Evolutionary conservation across 306 rosid genomes (phyloP).

Genomic region (Vachellia pachyceras): DNA sequence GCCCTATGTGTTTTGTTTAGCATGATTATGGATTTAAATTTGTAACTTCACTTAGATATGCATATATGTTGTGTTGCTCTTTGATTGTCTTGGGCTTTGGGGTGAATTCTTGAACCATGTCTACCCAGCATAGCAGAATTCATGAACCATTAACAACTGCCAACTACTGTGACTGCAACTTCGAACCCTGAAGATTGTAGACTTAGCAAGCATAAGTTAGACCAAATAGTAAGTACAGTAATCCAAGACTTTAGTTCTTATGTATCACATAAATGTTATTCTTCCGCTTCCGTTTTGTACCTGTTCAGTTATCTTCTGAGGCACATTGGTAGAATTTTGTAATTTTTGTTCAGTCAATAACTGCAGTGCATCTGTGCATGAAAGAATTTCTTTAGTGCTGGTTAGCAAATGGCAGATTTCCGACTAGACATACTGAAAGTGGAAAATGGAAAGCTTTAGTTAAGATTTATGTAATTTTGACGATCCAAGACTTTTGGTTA

Average conservation of each 20-base stretch:
- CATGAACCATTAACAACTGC: neutral
- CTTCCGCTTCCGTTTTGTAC: neutral
- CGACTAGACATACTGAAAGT: neutral
- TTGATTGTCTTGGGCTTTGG: neutral
- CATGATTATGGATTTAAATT: neutral
- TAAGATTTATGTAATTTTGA: neutral
- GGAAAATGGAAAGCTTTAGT: neutral
- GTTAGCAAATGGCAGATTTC: neutral
- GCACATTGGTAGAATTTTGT: neutral
- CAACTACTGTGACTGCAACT: slow-evolving; percentile 8
- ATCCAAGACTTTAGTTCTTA: neutral
- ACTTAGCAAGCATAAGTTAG: neutral
- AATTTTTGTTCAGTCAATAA: neutral
- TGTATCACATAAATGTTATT: neutral
- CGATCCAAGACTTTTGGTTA: neutral
- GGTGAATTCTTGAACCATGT: neutral
- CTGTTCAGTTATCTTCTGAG: neutral
- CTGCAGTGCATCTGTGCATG: neutral
- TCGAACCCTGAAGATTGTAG: neutral
- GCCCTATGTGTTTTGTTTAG: neutral
- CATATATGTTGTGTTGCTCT: neutral
- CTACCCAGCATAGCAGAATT: neutral
- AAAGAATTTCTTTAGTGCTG: neutral
- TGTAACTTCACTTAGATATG: neutral
- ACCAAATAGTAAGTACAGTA: neutral